A percentile compares a stretch with the other conserved stretches of the same genome.
Conservation (phyloP, 2,329 filamentous ascomycete genomes). For the Hymenotorrendiella dingleyae region DNA sequence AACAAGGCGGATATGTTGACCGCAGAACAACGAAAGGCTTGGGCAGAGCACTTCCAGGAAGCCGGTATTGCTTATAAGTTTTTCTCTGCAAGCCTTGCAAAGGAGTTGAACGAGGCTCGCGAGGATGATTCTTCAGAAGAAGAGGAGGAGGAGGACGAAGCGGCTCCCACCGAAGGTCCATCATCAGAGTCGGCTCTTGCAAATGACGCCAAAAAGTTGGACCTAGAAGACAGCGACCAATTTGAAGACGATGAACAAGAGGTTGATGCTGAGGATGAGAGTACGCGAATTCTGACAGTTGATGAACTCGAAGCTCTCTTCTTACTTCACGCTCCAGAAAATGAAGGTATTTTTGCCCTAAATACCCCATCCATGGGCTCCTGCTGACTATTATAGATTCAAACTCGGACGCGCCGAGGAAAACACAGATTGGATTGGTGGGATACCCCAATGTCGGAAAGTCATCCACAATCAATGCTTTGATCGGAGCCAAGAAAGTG, state of each 20-base stretch:
- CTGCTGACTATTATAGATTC: conserved; percentile 32
- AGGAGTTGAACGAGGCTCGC: conserved; percentile 75
- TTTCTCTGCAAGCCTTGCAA: conserved; percentile 90
- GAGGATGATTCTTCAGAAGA: conserved; percentile 47
- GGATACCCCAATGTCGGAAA: conserved; percentile 99
- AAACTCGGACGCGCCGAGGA: conserved; percentile 46
- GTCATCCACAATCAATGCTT: conserved; percentile 96
- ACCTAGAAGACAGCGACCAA: conserved; percentile 33
- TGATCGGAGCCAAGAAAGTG: conserved; percentile 98
- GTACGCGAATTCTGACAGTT: conserved; percentile 80
- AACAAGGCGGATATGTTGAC: conserved; percentile 99
- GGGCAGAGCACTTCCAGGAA: conserved; percentile 81
- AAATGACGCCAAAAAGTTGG: conserved; percentile 35
- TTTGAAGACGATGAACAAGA: conserved; percentile 32
- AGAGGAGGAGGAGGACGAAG: conserved; percentile 36
- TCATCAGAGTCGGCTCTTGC: conserved; percentile 17
- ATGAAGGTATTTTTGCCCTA: conserved; percentile 40
- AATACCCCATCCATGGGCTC: not conserved
- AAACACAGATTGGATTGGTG: conserved; percentile 86
- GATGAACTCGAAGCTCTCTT: conserved; percentile 90
- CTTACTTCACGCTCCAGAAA: conserved; percentile 63
- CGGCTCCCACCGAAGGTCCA: conserved; percentile 9
- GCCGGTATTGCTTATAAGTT: conserved; percentile 86
- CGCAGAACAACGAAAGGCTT: conserved; percentile 68
- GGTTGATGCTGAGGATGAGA: conserved; percentile 29